These are phyloP conservation scores for Penicillium ucsense DNA, from an alignment of 495 filamentous ascomycete species.

Conservation along the genomic window DNA sequence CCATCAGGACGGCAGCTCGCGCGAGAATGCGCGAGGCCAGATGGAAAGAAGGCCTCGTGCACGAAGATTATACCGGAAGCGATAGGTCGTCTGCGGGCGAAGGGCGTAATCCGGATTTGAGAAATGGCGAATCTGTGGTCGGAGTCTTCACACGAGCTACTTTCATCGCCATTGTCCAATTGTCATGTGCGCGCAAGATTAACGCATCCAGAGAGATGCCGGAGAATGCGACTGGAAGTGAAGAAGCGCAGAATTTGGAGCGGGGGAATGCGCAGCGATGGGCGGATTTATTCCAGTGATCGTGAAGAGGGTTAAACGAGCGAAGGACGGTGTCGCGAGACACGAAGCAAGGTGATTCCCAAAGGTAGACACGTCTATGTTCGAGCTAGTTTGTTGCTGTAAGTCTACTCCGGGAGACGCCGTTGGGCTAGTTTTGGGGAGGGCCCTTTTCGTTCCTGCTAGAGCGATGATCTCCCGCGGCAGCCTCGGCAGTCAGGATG, in stretches of 20 bases:
- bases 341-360: too few relatives aligned
- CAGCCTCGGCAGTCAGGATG: too few relatives aligned
- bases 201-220: conserved; percentile 6
- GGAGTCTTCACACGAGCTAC: conserved; percentile 1
- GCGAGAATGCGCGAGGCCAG: neutral
- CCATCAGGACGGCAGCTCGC: conserved; percentile 3
- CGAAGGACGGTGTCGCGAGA: too few relatives aligned
- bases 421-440: too few relatives aligned
- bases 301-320: neutral
- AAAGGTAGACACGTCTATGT: too few relatives aligned
- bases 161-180: conserved; percentile 10
- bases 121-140: conserved; percentile 3
- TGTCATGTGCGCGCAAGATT: neutral
- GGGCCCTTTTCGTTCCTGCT: too few relatives aligned
- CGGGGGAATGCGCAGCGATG: neutral
- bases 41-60: neutral
- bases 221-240: neutral
- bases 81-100: neutral
- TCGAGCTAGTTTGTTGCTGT: too few relatives aligned
- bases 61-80: neutral
- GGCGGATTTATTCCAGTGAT: neutral
- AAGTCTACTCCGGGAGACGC: too few relatives aligned
- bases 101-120: conserved; percentile 1
- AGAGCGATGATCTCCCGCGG: too few relatives aligned
- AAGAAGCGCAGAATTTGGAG: neutral